Evolutionary conservation across 169 alveolate genomes (phyloP), one percentile per base, ranked within the genome.

Genomic region (Pseudocohnilembus persalinus): DNA sequence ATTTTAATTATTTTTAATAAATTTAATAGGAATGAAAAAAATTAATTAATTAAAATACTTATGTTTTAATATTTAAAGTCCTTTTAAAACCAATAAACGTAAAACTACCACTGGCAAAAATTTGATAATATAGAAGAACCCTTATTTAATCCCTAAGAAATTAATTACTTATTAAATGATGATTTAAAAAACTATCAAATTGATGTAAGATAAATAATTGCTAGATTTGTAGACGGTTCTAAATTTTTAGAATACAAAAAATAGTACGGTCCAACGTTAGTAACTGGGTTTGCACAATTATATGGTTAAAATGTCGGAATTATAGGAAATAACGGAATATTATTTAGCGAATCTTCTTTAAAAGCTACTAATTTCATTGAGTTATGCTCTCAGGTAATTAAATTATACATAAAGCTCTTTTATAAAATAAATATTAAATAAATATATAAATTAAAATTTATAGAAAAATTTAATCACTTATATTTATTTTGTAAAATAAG

Each of bases 341-440:
- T 96, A 1, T 94, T 94, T 79, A 81, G 95, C n/a, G 97, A 96
- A 87, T 86, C 96, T 80, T 97, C 97, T 26, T 85, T 87, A 76
- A 96, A 96, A 85, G 98, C 97, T 25, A 94, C 98, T 27, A 98
- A 96, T 88, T 96, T 96, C 90, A 90, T 96, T 75, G 91, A 91
- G 88, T 84, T 96, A 72, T 96, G 98, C 80, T 94, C 93, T 25
- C 33, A 77, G 72, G 82, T 77, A 77, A 0, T 28, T 32, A 32
- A 33, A 0, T 25, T 31, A 32, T 77, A 73, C 25, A 73, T 27
- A 73, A 15, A 73, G 4, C 4, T 73, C 25, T 73, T n/a, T 73
- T n/a, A 73, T 73, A 15, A 73, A 29, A 73, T 15, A 15, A 73
- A 73, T 15, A 73, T 15, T 4, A 15, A 15, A 73, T 27, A 73